Evolutionary conservation across 306 rosid genomes (phyloP).

Genomic region (Arachis stenosperma): DNA sequence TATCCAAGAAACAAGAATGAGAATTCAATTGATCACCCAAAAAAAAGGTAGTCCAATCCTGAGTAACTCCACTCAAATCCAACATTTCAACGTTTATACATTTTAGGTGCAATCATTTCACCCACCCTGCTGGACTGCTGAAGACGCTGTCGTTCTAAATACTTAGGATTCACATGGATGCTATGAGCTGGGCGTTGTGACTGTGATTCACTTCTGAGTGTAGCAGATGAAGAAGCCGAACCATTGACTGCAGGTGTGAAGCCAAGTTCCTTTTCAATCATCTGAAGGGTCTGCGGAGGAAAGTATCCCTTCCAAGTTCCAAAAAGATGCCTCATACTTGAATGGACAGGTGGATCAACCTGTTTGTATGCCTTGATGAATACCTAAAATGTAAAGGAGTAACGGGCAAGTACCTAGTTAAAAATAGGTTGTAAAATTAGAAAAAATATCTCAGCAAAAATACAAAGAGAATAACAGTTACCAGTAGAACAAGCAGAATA

Average conservation of each 20-base stretch:
- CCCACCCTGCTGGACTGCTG: conserved; percentile 86
- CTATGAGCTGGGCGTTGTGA: conserved; percentile 86
- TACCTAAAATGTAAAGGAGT: conserved; percentile 70
- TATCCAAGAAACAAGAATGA: conserved; percentile 24
- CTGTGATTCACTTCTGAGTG: conserved; percentile 80
- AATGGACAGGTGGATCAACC: conserved; percentile 80
- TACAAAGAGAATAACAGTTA: conserved; percentile 21
- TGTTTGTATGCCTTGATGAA: conserved; percentile 92
- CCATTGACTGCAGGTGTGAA: conserved; percentile 68
- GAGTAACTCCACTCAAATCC: conserved; percentile 20
- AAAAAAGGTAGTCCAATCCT: conserved; percentile 12
- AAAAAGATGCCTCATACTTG: conserved; percentile 96
- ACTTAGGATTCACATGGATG: conserved; percentile 97
- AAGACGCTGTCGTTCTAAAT: conserved; percentile 93
- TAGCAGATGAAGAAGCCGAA: conserved; percentile 61
- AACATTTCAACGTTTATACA: conserved; percentile 26
- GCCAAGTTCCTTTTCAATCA: conserved; percentile 89
- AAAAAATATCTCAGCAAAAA: conserved; percentile 19
- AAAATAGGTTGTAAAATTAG: conserved; percentile 43
- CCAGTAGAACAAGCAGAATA: conserved; percentile 32
- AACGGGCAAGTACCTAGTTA: conserved; percentile 51
- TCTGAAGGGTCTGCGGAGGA: conserved; percentile 82
- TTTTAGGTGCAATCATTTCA: conserved; percentile 38
- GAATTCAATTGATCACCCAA: conserved; percentile 9
- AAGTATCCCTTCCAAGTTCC: conserved; percentile 99